Percentiles rank a stretch among this genome's conserved stretches.
Conservation (phyloP, 177 flowering plant genomes). For the Vitis hybrid region DNA sequence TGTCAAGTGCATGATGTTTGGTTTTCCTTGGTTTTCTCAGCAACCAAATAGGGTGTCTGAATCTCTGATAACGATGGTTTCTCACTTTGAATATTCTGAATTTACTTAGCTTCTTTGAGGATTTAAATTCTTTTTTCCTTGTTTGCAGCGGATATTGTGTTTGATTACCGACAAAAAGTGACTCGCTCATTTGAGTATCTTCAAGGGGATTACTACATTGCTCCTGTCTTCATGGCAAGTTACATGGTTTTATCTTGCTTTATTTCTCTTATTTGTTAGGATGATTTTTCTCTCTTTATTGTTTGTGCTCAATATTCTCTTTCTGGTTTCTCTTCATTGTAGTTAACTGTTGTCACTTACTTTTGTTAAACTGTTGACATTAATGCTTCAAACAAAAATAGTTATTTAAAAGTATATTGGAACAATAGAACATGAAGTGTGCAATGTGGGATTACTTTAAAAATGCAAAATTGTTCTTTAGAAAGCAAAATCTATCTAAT, state of each 20-base stretch:
- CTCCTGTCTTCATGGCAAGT: constrained; percentile 65
- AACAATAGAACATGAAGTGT: too few species aligned
- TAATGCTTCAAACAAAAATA: too few species aligned
- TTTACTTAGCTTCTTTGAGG: neutral
- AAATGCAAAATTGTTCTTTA: too few species aligned
- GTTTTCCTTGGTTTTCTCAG: neutral
- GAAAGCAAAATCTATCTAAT: too few species aligned
- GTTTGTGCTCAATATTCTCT: too few species aligned
- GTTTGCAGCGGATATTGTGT: constrained; percentile 69
- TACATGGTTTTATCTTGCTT: neutral
- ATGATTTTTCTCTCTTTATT: too few species aligned
- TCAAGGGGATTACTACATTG: constrained; percentile 74
- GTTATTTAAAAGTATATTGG: too few species aligned
- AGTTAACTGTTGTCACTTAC: too few species aligned
- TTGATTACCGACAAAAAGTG: constrained; percentile 71
- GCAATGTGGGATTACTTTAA: too few species aligned
- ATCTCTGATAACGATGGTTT: neutral
- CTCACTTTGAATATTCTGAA: neutral
- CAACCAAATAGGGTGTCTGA: neutral
- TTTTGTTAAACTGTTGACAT: too few species aligned
- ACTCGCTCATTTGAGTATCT: constrained; percentile 70
- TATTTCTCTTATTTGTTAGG: too few species aligned
- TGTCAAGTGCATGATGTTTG: neutral
- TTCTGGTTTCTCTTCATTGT: too few species aligned
- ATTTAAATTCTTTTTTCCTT: neutral